Percentiles rank a stretch among this genome's conserved stretches.
phyloP scores from a whole-genome alignment of 78 protist species.

The Polysphondylium violaceum region DNA sequence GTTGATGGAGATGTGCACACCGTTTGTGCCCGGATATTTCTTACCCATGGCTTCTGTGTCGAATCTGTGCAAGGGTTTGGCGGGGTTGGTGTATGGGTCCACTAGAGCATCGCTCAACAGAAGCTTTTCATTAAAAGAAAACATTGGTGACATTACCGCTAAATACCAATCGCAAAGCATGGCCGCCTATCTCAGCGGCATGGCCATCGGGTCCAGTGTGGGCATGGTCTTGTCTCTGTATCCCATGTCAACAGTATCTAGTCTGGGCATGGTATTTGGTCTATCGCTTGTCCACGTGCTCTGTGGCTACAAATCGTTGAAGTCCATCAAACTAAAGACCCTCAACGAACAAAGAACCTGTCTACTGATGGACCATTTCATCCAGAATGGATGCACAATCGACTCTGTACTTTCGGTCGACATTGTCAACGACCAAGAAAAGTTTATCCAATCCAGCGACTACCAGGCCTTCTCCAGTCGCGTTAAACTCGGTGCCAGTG shows the following conservation, averaged over 20 bases:
- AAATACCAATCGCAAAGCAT: conserved; percentile 78
- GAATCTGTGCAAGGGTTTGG: conserved; percentile 74
- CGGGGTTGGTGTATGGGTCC: conserved; percentile 72
- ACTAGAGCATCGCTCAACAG: conserved; percentile 73
- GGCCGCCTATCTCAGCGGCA: conserved; percentile 65
- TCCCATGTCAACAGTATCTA: neutral
- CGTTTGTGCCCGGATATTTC: conserved; percentile 60
- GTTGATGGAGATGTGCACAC: conserved; percentile 67
- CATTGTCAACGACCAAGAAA: too few relatives aligned
- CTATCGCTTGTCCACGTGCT: conserved; percentile 23
- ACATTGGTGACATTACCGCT: conserved; percentile 82
- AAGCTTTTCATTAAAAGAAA: conserved; percentile 63
- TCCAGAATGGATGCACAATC: too few relatives aligned
- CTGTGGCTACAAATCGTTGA: conserved; percentile 38
- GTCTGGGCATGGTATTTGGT: conserved; percentile 18
- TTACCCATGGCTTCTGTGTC: conserved; percentile 70
- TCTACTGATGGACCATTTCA: conserved; percentile 36
- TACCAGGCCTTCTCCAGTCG: too few relatives aligned
- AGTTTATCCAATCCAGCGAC: too few relatives aligned
- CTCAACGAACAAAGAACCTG: conserved; percentile 31
- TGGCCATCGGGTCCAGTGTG: conserved; percentile 48
- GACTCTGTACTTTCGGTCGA: too few relatives aligned
- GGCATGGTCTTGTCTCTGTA: conserved; percentile 5
- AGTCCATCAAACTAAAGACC: conserved; percentile 35
- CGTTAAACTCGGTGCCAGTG: too few relatives aligned